Percentiles rank a stretch among this genome's conserved stretches.
Conservation (phyloP, 1,139 yeast genomes). For the Debaryomyces sp. region DNA sequence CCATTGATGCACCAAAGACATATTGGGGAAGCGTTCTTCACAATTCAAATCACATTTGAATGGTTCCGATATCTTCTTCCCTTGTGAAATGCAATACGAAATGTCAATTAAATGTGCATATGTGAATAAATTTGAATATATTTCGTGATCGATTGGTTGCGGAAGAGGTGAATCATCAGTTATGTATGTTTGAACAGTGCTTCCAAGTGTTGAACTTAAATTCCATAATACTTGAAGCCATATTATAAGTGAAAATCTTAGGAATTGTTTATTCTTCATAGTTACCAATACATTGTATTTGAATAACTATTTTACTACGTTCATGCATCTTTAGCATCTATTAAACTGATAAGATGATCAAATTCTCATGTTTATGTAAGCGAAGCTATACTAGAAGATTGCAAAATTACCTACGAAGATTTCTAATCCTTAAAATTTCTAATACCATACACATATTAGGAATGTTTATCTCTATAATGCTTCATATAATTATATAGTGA, state of each 20-base stretch:
- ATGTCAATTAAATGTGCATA: conserved; percentile 54
- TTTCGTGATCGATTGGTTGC: conserved; percentile 22
- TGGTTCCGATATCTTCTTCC: conserved; percentile 38
- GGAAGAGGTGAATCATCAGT: conserved; percentile 8
- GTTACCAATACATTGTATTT: not conserved
- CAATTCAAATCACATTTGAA: conserved; percentile 50
- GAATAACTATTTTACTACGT: too few species aligned
- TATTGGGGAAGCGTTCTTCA: conserved; percentile 40
- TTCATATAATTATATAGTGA: conserved; percentile 1
- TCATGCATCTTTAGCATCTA: not conserved
- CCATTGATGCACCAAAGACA: conserved; percentile 51
- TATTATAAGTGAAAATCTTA: not conserved
- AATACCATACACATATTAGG: not conserved
- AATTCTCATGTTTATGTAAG: not conserved
- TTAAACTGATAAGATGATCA: not conserved
- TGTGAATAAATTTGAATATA: conserved; percentile 34
- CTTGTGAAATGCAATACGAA: conserved; percentile 48
- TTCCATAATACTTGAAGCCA: not conserved
- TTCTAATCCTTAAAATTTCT: too few species aligned
- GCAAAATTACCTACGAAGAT: not conserved
- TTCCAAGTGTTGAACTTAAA: not conserved
- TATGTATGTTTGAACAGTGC: not conserved
- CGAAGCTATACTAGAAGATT: not conserved
- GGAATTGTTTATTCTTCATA: not conserved
- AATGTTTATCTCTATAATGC: not conserved